Conservation (phyloP, 768 basidiomycete species). For the Pisolithus orientalis region DNA sequence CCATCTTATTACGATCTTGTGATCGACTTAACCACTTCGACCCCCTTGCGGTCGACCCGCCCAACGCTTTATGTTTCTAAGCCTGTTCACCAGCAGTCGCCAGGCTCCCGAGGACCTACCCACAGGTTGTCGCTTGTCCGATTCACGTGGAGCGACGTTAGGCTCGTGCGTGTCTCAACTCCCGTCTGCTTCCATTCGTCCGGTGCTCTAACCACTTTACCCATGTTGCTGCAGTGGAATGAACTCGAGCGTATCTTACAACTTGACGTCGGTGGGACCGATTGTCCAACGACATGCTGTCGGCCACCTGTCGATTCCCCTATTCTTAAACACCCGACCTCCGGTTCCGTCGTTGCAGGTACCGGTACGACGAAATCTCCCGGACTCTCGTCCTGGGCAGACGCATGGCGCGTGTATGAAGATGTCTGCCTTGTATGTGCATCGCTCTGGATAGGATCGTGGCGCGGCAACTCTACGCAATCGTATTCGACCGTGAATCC, state of each 20-base stretch:
- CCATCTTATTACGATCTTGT: slow-evolving; percentile 74
- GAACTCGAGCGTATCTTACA: slow-evolving; percentile 67
- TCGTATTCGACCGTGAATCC: slow-evolving; percentile 43
- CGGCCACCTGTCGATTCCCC: slow-evolving; percentile 18
- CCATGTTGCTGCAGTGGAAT: slow-evolving; percentile 52
- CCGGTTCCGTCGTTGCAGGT: not conserved
- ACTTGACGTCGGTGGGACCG: slow-evolving; percentile 34
- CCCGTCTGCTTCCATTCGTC: not conserved
- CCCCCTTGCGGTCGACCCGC: slow-evolving; percentile 51
- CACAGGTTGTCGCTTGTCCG: slow-evolving; percentile 57
- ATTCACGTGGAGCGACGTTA: slow-evolving; percentile 82
- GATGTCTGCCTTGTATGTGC: slow-evolving; percentile 81
- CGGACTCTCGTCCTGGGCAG: slow-evolving; percentile 52
- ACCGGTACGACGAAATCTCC: slow-evolving; percentile 27
- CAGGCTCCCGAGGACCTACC: slow-evolving; percentile 34
- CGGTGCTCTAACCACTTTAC: not conserved
- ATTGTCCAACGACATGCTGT: slow-evolving; percentile 29
- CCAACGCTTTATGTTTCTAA: slow-evolving; percentile 64
- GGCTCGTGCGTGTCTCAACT: slow-evolving; percentile 42
- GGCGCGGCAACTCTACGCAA: slow-evolving; percentile 41
- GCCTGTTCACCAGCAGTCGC: slow-evolving; percentile 27
- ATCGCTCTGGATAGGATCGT: slow-evolving; percentile 72
- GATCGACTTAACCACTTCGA: slow-evolving; percentile 70
- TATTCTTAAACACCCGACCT: slow-evolving; percentile 2
- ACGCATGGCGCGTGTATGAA: slow-evolving; percentile 78